Evolutionary conservation across 2,329 filamentous ascomycete genomes (phyloP).

Genomic region (Ustulina deusta): DNA sequence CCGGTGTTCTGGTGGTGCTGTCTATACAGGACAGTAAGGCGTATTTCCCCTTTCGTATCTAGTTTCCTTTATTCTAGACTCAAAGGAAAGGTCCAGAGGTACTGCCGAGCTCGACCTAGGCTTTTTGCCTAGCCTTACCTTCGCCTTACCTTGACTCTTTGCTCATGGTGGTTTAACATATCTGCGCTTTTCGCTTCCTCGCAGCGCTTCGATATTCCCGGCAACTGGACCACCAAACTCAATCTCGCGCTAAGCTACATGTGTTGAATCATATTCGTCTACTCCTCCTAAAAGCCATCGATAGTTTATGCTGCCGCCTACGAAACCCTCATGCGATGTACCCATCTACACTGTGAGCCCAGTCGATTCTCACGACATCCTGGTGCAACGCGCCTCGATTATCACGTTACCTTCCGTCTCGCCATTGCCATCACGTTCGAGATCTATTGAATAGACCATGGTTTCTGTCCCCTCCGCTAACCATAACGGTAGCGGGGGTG

Average conservation of each 20-base stretch:
- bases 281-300: conserved; percentile 5
- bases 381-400: conserved; percentile 21
- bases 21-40: conserved; percentile 10
- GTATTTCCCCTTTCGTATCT: conserved; percentile 11
- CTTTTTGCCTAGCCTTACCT: conserved; percentile 8
- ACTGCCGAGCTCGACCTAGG: conserved; percentile 1
- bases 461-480: conserved; percentile 56
- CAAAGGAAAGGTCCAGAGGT: conserved; percentile 15
- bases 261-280: conserved; percentile 9
- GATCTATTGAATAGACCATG: conserved; percentile 49
- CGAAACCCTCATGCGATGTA: conserved; percentile 45
- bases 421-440: conserved; percentile 23
- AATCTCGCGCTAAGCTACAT: background rate
- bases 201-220: conserved; percentile 6
- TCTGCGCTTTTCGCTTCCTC: background rate
- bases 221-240: background rate
- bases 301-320: conserved; percentile 31
- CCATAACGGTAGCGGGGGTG: conserved; percentile 55
- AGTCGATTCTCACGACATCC: conserved; percentile 40
- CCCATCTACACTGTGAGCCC: conserved; percentile 44
- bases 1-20: conserved; percentile 14
- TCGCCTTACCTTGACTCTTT: background rate
- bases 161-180: conserved; percentile 1
- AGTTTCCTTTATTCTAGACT: conserved; percentile 7
- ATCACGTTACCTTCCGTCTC: conserved; percentile 13